Base-by-base conservation (phyloP, 441 rosid genomes). In the Erysimum pusillum region DNA sequence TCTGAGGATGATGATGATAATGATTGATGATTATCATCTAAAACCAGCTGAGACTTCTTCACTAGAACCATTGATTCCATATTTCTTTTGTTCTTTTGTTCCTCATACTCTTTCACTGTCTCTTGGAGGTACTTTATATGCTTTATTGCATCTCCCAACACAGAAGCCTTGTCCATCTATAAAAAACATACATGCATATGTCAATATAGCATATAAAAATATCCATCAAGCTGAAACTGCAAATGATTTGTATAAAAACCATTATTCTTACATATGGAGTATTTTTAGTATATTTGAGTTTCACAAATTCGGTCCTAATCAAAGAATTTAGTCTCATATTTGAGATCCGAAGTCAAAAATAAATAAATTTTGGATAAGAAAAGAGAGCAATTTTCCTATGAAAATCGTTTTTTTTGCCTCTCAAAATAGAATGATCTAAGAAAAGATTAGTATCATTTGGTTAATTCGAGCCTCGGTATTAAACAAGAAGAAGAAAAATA, bases 121-220 rank as follows among this genome's bases (percentile, higher is more conserved):
- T 91, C 94, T 76, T 93, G 93, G 72, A 93, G 88, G 57, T 88
- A 83, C 73, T 93, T 90, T 84, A 93, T 59, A 84, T 93, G 88
- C 86, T 87, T 89, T 60, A 87, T 84, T 4, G 97, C 85, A 81
- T 90, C 98, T 69, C 90, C 94, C 57, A 93, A 91, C 74, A 93
- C 94, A 15, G 97, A 87, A 79, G 91, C 94, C 75, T 93, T 93
- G 81, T 93, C 98, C 93, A 77, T 90, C 98, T 93, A 69, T 25
- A 69, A 22, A 38, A 25, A 44, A 61, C 7, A 54, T 31, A 39
- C 9, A 25, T 7, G 9, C 22, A 56, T 10, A n/a, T 12, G 6
- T 25, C 52, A 79, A 18, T 17, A 1, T 25, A 25, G 28, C 28
- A 25, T 25, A 3, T 25, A 25, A 25, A 25, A 25, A 25, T 25